Conservation (phyloP, 345 rosid genomes). For the Iberis pinnata region DNA sequence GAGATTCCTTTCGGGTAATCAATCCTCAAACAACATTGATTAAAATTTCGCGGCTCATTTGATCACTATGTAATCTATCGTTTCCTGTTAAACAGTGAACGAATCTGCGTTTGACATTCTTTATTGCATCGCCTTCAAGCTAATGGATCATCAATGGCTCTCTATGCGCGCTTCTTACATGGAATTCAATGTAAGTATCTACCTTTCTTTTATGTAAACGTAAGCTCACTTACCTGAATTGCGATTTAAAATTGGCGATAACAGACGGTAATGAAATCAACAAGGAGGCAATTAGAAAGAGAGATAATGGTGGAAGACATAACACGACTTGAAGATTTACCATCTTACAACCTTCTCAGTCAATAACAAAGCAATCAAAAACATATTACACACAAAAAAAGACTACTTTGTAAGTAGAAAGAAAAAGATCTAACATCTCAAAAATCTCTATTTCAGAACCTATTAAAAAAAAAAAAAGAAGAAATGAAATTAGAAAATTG, state of each 20-base stretch:
- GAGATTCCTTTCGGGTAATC: conserved; percentile 81
- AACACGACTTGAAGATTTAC: conserved; percentile 69
- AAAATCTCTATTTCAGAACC: too few species aligned
- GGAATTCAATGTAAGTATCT: conserved; percentile 93
- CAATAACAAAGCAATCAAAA: conserved; percentile 23
- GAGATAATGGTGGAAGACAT: conserved; percentile 76
- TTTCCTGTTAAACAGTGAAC: conserved; percentile 56
- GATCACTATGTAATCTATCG: background rate
- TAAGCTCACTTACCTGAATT: too few species aligned
- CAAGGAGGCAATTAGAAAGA: conserved; percentile 83
- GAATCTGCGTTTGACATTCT: conserved; percentile 92
- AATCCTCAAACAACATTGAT: conserved; percentile 5
- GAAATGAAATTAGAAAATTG: too few species aligned
- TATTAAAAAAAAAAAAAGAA: too few species aligned
- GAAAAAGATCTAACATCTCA: conserved; percentile 17
- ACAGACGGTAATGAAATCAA: conserved; percentile 78
- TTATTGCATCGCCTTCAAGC: conserved; percentile 92
- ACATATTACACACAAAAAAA: conserved; percentile 6
- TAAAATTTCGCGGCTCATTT: too few species aligned
- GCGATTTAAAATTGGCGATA: background rate
- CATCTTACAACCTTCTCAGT: conserved; percentile 63
- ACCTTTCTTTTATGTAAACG: background rate
- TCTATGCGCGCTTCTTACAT: conserved; percentile 93
- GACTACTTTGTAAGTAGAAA: conserved; percentile 28
- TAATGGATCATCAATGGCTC: conserved; percentile 97